Conservation (phyloP, 2,329 filamentous ascomycete genomes). For the Cryoendolithus antarcticus region DNA sequence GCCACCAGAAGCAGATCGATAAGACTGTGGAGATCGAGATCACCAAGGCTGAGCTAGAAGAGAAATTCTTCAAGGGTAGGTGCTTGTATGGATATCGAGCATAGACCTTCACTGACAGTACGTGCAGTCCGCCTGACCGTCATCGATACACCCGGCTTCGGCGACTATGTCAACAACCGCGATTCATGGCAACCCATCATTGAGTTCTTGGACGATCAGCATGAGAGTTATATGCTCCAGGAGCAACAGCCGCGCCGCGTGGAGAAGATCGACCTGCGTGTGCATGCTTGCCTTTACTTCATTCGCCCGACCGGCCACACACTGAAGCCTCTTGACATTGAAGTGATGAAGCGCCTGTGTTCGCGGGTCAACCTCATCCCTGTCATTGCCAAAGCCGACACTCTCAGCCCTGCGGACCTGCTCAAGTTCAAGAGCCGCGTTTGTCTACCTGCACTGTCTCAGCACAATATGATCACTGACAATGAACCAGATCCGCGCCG, state of each 20-base stretch:
- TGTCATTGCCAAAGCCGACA: conserved; percentile 97
- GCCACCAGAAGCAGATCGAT: conserved; percentile 98
- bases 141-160: conserved; percentile 97
- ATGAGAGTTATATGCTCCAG: conserved; percentile 99
- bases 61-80: conserved; percentile 99
- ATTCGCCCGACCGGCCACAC: conserved; percentile 98
- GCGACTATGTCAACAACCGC: conserved; percentile 99
- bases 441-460: too few relatives aligned
- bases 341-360: conserved; percentile 99
- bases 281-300: conserved; percentile 97
- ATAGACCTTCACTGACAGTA: conserved; percentile 1
- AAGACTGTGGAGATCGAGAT: conserved; percentile 99
- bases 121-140: conserved; percentile 83
- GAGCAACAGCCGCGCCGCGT: conserved; percentile 96
- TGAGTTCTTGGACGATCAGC: conserved; percentile 98
- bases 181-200: conserved; percentile 99
- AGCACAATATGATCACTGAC: conserved; percentile 16
- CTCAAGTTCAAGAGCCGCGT: conserved; percentile 86
- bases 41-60: conserved; percentile 97
- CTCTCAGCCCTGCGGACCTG: conserved; percentile 82
- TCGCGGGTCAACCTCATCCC: conserved; percentile 97
- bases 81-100: background rate
- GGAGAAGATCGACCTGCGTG: conserved; percentile 98
- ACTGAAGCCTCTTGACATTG: conserved; percentile 95
- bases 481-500: conserved; percentile 63